These are phyloP conservation scores for Nicotiana noctiflora DNA, from an alignment of 257 asterid genomes.

Conservation along the genomic window DNA sequence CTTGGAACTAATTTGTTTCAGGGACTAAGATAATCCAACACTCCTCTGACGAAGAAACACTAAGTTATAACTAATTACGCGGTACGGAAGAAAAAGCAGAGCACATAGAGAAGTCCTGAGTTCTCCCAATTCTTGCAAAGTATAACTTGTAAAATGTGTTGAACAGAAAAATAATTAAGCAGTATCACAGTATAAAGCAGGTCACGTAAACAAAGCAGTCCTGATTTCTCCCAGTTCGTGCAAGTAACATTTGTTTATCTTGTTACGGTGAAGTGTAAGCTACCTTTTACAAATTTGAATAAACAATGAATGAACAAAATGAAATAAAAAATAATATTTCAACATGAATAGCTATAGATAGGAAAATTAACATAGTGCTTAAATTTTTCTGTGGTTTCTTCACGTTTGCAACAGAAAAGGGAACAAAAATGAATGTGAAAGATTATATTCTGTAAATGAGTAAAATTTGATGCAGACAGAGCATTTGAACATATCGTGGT, in stretches of 20 bases:
- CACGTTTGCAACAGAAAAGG: not conserved
- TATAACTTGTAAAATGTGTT: not conserved
- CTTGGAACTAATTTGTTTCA: not conserved
- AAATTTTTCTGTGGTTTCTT: not conserved
- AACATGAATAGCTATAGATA: not conserved
- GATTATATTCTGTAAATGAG: not conserved
- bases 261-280: not conserved
- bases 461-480: not conserved
- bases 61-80: not conserved
- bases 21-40: not conserved
- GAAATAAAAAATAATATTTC: not conserved
- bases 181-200: not conserved
- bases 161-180: not conserved
- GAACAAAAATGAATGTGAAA: not conserved
- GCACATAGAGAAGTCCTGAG: not conserved
- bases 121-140: conserved; percentile 4
- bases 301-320: not conserved
- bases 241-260: not conserved
- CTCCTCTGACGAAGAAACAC: not conserved
- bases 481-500: not conserved
- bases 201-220: not conserved
- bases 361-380: not conserved
- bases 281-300: not conserved
- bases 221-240: not conserved
- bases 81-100: not conserved